Percentiles rank a stretch among this genome's conserved stretches.
These are phyloP conservation scores for Phytophthora megakarya DNA, from an alignment of 352 stramenopile species.

Conservation along the genomic window DNA sequence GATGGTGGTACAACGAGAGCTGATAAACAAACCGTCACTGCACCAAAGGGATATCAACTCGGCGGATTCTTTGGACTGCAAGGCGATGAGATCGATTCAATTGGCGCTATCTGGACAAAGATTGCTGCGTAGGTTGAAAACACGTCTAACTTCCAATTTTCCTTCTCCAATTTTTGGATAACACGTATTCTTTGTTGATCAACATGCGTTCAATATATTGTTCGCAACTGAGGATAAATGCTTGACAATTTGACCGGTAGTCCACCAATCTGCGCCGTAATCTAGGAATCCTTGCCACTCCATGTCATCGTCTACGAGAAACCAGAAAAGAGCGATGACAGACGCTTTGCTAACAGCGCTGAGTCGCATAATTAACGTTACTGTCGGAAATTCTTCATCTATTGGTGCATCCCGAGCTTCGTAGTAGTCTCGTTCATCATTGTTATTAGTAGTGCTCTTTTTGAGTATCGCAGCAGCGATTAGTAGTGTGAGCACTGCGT, in stretches of 20 bases:
- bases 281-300: neutral
- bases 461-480: neutral
- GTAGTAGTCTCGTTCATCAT: neutral
- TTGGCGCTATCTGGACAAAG: neutral
- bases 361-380: neutral
- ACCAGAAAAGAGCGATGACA: neutral
- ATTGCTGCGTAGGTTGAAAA: too few species aligned
- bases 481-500: neutral
- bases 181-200: neutral
- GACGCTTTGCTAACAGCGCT: neutral
- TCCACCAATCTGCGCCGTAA: neutral
- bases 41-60: neutral
- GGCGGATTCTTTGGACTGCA: neutral
- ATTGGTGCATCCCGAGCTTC: neutral
- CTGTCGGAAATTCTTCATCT: neutral
- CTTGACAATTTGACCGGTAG: neutral
- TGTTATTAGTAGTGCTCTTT: neutral
- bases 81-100: neutral
- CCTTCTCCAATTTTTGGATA: too few species aligned
- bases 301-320: neutral
- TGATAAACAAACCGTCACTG: neutral
- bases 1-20: slow-evolving; percentile 35
- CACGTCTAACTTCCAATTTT: too few species aligned
- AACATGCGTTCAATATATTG: neutral
- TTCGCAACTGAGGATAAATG: neutral